Evolutionary conservation across 2,329 filamentous ascomycete genomes (phyloP).

Genomic region (Fusarium stilboides): DNA sequence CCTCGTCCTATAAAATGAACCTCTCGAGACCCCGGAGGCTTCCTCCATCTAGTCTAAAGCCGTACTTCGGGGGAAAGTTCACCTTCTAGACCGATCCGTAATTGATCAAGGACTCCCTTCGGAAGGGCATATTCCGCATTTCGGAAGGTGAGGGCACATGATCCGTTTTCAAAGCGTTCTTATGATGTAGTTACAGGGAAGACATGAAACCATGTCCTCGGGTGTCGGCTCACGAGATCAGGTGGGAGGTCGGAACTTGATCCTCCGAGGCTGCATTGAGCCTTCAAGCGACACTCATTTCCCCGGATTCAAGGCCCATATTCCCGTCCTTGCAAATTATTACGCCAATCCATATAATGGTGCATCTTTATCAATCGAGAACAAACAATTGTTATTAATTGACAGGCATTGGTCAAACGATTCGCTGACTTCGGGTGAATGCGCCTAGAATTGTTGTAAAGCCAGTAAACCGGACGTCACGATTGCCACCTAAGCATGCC

Average conservation of each 20-base stretch:
- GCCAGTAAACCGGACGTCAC: no score
- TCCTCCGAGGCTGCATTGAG: conserved; percentile 34
- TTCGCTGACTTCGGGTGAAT: no score
- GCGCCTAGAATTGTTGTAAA: no score
- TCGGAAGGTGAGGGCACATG: conserved; percentile 15
- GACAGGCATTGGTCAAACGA: no score
- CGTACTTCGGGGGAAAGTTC: background rate
- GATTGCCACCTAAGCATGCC: no score
- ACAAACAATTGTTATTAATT: no score
- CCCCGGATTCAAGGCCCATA: conserved; percentile 30
- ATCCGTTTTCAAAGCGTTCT: background rate
- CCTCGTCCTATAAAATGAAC: background rate
- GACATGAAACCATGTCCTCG: background rate
- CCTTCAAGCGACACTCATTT: background rate
- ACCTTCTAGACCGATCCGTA: conserved; percentile 2
- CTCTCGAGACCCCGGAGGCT: background rate
- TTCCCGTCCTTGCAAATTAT: conserved; percentile 16
- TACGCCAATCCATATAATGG: background rate
- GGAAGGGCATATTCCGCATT: conserved; percentile 21
- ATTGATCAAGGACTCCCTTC: conserved; percentile 8
- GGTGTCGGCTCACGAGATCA: background rate
- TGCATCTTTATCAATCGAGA: background rate
- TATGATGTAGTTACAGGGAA: background rate
- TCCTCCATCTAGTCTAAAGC: conserved; percentile 5
- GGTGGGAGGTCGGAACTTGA: conserved; percentile 31